A percentile compares a stretch with the other conserved stretches of the same genome.
Evolutionary conservation across 2,329 filamentous ascomycete species (phyloP).

Genomic region (Botryotinia globosa): DNA sequence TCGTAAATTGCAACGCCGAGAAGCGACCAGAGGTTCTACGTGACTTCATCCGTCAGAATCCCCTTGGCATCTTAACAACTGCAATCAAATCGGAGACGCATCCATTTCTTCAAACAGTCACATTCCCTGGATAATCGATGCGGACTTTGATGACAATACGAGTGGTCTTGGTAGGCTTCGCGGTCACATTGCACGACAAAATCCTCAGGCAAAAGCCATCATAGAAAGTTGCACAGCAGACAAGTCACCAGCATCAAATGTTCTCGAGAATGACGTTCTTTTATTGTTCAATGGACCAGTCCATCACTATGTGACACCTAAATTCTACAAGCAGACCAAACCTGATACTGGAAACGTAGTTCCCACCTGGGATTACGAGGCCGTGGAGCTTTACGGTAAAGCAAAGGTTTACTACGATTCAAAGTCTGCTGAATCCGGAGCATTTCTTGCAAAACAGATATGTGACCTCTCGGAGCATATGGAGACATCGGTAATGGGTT

Average conservation of each 20-base stretch:
- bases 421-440: constrained; percentile 44
- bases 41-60: constrained; percentile 56
- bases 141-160: background rate
- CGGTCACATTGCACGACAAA: constrained; percentile 60
- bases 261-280: constrained; percentile 54
- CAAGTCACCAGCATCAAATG: constrained; percentile 23
- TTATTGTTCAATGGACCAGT: constrained; percentile 58
- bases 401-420: constrained; percentile 53
- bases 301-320: constrained; percentile 66
- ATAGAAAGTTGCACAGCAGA: constrained; percentile 45
- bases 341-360: constrained; percentile 63
- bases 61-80: constrained; percentile 62
- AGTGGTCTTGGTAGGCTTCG: constrained; percentile 43
- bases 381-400: constrained; percentile 61
- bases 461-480: constrained; percentile 49
- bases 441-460: constrained; percentile 52
- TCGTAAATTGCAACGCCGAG: constrained; percentile 2
- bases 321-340: constrained; percentile 66
- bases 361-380: constrained; percentile 69
- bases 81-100: constrained; percentile 44
- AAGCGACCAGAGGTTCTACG: constrained; percentile 42
- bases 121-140: constrained; percentile 1
- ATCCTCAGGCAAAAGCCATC: constrained; percentile 62
- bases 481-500: constrained; percentile 57
- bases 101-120: constrained; percentile 12